Conservation (phyloP, 768 basidiomycete genomes). For the Leccinum barrowsii region DNA sequence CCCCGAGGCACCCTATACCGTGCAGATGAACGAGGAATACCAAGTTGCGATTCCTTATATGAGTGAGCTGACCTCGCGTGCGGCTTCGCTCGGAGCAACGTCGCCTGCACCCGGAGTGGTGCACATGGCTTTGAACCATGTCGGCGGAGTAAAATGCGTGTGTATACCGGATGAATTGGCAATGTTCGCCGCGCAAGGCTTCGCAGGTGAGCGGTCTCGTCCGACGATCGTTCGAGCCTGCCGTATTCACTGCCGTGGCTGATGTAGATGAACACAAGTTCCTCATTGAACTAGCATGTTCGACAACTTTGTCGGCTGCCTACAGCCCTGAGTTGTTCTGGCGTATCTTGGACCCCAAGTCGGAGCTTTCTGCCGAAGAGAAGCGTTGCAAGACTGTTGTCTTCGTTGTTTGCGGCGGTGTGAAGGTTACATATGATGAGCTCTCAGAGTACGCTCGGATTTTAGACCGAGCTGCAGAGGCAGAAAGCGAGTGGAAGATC, state of each 20-base stretch:
- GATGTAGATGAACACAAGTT: slow-evolving; percentile 68
- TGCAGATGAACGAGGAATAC: slow-evolving; percentile 40
- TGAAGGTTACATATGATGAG: slow-evolving; percentile 59
- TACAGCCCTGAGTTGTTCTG: slow-evolving; percentile 58
- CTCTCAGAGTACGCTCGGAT: slow-evolving; percentile 44
- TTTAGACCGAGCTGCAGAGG: slow-evolving; percentile 34
- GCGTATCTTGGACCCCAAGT: slow-evolving; percentile 27
- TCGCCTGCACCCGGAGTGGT: slow-evolving; percentile 59
- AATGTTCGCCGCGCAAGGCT: slow-evolving; percentile 55
- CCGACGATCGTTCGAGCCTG: not conserved
- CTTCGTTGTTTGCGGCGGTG: slow-evolving; percentile 40
- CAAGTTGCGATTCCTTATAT: slow-evolving; percentile 58
- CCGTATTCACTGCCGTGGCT: not conserved
- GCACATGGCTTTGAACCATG: slow-evolving; percentile 58
- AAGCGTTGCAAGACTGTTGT: slow-evolving; percentile 20
- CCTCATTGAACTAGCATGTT: slow-evolving; percentile 71
- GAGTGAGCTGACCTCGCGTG: slow-evolving; percentile 53
- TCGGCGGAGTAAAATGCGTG: slow-evolving; percentile 54
- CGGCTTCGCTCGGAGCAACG: slow-evolving; percentile 71
- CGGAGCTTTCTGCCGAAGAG: slow-evolving; percentile 20
- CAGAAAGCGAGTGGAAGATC: slow-evolving; percentile 28
- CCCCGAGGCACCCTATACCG: slow-evolving; percentile 36
- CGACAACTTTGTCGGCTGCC: slow-evolving; percentile 64
- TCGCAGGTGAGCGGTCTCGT: slow-evolving; percentile 48
- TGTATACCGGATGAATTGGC: slow-evolving; percentile 65